These are phyloP conservation scores for Starmerella tilneyi DNA, from an alignment of 805 yeast species.

Conservation along the genomic window DNA sequence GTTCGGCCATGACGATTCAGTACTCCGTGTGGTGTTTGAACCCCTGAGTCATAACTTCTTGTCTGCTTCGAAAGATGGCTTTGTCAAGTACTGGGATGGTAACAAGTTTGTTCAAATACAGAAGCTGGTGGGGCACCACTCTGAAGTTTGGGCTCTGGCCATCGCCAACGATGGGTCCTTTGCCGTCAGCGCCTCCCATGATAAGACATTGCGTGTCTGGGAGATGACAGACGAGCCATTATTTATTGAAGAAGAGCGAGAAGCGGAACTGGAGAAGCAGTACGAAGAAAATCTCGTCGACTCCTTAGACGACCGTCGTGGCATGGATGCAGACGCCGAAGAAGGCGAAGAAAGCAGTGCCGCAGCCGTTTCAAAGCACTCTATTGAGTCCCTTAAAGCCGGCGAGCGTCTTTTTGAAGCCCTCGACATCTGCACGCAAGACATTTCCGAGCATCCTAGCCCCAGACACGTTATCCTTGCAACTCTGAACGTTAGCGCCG, in stretches of 20 bases:
- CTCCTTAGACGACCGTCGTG: constrained; percentile 43
- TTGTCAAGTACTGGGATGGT: constrained; percentile 96
- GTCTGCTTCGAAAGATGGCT: constrained; percentile 79
- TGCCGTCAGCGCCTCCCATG: constrained; percentile 80
- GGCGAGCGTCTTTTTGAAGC: constrained; percentile 93
- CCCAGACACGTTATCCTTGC: constrained; percentile 56
- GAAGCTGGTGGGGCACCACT: constrained; percentile 72
- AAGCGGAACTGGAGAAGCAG: constrained; percentile 84
- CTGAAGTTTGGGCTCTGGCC: constrained; percentile 91
- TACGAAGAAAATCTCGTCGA: constrained; percentile 72
- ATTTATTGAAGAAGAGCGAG: constrained; percentile 94
- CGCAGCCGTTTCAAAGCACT: constrained; percentile 61
- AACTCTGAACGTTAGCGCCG: constrained; percentile 63
- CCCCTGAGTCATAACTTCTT: constrained; percentile 84
- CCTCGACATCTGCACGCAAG: constrained; percentile 67
- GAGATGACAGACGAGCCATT: constrained; percentile 85
- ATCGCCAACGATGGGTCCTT: constrained; percentile 57
- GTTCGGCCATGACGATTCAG: constrained; percentile 93
- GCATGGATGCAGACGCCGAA: constrained; percentile 3
- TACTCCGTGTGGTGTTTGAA: constrained; percentile 75
- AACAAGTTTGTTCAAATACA: constrained; percentile 92
- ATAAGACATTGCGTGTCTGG: constrained; percentile 91
- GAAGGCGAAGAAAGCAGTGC: constrained; percentile 43
- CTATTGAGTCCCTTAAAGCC: constrained; percentile 83
- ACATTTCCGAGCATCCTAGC: constrained; percentile 38